Conservation (phyloP, 139 green algal species). For the Gonium pectorale region DNA sequence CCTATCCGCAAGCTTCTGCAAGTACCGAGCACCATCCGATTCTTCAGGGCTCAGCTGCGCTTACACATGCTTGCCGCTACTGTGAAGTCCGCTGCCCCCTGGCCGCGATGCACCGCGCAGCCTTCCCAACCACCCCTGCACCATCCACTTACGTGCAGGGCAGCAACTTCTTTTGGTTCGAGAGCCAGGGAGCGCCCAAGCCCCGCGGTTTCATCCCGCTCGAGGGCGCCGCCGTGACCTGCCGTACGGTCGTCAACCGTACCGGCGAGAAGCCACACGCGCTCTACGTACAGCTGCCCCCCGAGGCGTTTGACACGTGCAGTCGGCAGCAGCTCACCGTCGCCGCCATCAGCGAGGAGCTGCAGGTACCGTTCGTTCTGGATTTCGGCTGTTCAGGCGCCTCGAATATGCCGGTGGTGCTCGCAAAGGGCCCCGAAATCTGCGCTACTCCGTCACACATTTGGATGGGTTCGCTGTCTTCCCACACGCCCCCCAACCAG, state of each 20-base stretch:
- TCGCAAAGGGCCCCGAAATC: too few species aligned
- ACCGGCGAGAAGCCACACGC: constrained; percentile 31
- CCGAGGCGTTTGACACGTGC: neutral
- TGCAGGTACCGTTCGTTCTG: constrained; percentile 9
- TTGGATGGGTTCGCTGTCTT: too few species aligned
- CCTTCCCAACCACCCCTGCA: too few species aligned
- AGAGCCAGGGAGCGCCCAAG: neutral
- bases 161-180: constrained; percentile 47
- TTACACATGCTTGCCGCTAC: too few species aligned
- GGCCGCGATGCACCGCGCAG: too few species aligned
- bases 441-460: too few species aligned
- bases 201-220: constrained; percentile 17
- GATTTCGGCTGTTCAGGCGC: neutral
- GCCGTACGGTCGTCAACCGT: constrained; percentile 17
- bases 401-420: too few species aligned
- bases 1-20: too few species aligned
- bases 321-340: neutral
- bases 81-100: too few species aligned
- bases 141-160: neutral
- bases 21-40: too few species aligned
- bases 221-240: neutral
- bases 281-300: neutral
- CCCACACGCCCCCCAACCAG: neutral
- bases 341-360: constrained; percentile 29
- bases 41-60: too few species aligned